Conservation (phyloP, 495 filamentous ascomycete genomes). For the Tuber indicum region DNA sequence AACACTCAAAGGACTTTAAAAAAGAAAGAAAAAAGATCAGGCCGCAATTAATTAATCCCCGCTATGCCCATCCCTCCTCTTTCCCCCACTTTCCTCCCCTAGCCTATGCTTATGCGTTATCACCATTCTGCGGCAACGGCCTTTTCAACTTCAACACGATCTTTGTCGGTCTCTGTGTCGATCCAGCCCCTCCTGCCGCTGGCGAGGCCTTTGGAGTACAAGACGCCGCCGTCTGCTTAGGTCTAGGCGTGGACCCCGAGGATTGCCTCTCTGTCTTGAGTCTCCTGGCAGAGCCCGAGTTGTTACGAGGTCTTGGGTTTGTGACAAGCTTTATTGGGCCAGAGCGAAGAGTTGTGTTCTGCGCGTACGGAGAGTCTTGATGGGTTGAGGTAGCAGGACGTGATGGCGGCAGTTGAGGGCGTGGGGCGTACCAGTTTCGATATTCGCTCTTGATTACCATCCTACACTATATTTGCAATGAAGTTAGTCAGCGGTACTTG, state of each 20-base stretch:
- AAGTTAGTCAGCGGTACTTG: constrained; percentile 12
- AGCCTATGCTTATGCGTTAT: neutral
- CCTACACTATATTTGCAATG: constrained; percentile 19
- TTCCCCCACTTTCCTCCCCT: constrained; percentile 1
- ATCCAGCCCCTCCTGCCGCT: constrained; percentile 20
- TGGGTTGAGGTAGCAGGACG: constrained; percentile 14
- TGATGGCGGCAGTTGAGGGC: neutral
- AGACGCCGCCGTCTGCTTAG: constrained; percentile 19
- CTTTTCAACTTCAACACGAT: constrained; percentile 37
- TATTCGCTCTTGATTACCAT: constrained; percentile 23
- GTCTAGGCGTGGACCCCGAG: constrained; percentile 15
- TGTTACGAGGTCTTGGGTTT: constrained; percentile 33
- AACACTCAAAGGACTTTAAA: neutral
- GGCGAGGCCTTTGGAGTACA: constrained; percentile 17
- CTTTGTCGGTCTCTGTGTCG: constrained; percentile 27
- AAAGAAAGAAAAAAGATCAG: constrained; percentile 3
- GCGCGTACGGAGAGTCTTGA: constrained; percentile 3
- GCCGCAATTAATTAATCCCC: constrained; percentile 20
- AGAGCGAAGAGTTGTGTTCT: neutral
- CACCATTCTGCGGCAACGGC: constrained; percentile 26
- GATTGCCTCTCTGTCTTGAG: constrained; percentile 25
- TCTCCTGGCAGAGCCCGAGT: constrained; percentile 18
- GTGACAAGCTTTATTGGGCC: constrained; percentile 31
- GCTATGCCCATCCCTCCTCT: constrained; percentile 15
- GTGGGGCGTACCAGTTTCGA: neutral